Base-by-base conservation (phyloP, 805 yeast species). In the Jamesozyma gamospora region DNA sequence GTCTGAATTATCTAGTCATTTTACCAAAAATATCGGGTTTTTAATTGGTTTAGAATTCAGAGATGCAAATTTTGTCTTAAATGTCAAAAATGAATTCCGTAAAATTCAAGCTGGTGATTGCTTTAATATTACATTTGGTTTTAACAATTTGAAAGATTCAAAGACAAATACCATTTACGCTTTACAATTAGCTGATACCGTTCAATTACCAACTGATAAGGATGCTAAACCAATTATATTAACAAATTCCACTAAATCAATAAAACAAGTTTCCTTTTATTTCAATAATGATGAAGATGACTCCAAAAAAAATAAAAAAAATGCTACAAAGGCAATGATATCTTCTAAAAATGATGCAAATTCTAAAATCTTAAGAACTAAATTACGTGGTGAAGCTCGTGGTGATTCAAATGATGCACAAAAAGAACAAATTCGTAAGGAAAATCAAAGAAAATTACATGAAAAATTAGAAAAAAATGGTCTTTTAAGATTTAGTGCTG, bases 381-480 rank as follows among this genome's bases (percentile, higher is more conserved):
- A 84, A 58, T 67, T 82, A 55, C 77, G 95, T 64, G 77, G 84
- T 34, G 92, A 84, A 53, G 71, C 79, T 34, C 76, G 74, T 47
- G 58, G 53, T 21, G 74, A 71, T 32, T 75, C 82, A 27, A 88
- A 81, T 45, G 96, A 85, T 50, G 72, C 67, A 49, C 83, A 81
- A 38, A 72, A 75, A 37, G 92, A 86, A 48, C 79, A 77, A 54
- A 77, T 84, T 44, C 79, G 92, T 47, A 83, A 78, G 53, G 87
- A 79, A 52, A 79, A 81, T 46, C 98, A 92, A 64, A 70, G 71
- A 42, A 83, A 82, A 49, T 69, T 90, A 38, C 96, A 86, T 59
- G 86, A 80, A 37, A 82, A 78, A 56, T 71, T 94, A 56, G 90
- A 82, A 56, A 82, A 82, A 52, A 90, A 82, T 54, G 98, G 98